phyloP scores from a whole-genome alignment of 2,329 filamentous ascomycete species.

The Bertia moriformis region DNA sequence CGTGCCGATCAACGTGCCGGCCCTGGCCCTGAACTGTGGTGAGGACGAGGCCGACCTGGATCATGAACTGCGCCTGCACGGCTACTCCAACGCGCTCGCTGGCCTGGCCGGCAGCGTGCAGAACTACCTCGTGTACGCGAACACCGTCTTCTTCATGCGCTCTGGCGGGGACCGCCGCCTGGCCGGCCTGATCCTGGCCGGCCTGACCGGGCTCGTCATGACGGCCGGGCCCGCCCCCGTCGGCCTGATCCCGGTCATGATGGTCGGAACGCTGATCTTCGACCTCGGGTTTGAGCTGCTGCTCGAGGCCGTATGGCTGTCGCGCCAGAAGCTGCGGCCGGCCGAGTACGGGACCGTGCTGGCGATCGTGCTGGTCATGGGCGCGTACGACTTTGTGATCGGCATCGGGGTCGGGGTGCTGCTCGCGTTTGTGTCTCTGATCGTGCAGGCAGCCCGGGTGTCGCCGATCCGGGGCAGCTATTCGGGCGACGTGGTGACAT shows the following conservation, averaged over 20 bases:
- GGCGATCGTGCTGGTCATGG: constrained; percentile 88
- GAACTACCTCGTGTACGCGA: constrained; percentile 96
- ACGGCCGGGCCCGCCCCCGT: constrained; percentile 75
- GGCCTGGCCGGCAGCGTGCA: constrained; percentile 78
- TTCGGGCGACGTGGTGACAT: constrained; percentile 74
- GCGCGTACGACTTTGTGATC: constrained; percentile 87
- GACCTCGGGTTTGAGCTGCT: constrained; percentile 86
- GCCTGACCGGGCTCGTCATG: constrained; percentile 68
- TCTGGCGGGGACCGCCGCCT: constrained; percentile 78
- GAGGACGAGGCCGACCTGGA: constrained; percentile 89
- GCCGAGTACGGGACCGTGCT: constrained; percentile 84
- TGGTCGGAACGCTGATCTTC: constrained; percentile 90
- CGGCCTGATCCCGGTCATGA: constrained; percentile 89
- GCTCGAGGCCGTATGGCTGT: constrained; percentile 74
- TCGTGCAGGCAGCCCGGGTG: constrained; percentile 79
- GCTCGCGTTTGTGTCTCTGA: constrained; percentile 76
- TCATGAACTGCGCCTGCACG: constrained; percentile 80
- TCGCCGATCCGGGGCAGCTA: constrained; percentile 84
- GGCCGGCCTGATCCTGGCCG: constrained; percentile 72
- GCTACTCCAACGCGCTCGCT: constrained; percentile 81
- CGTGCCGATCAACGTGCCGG: constrained; percentile 94
- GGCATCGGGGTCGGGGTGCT: constrained; percentile 86
- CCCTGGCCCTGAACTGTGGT: constrained; percentile 74
- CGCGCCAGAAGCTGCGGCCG: constrained; percentile 72
- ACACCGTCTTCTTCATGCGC: constrained; percentile 90